Evolutionary conservation across 768 basidiomycete genomes (phyloP).

Genomic region (Flagelloscypha sp.): DNA sequence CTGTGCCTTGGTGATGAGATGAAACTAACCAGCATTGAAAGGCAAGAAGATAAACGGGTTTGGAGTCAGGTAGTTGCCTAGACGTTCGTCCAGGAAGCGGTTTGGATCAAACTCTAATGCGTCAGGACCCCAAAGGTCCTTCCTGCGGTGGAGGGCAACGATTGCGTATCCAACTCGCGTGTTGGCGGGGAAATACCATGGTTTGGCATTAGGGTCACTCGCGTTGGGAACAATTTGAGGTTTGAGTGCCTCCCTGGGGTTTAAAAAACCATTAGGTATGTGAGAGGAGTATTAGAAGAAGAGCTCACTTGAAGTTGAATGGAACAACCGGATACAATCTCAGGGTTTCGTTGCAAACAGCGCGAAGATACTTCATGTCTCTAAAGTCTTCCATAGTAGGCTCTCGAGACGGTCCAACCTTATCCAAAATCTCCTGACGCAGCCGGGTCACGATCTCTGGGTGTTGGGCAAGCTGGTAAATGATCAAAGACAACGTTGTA

Average conservation of each 20-base stretch:
- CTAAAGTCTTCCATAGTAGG: conserved; percentile 50
- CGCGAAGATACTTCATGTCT: conserved; percentile 56
- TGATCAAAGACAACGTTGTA: conserved; percentile 23
- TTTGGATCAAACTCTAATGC: conserved; percentile 59
- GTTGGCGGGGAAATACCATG: conserved; percentile 44
- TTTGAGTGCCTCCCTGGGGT: not conserved
- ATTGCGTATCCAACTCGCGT: conserved; percentile 39
- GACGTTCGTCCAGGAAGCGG: conserved; percentile 54
- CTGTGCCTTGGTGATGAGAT: conserved; percentile 40
- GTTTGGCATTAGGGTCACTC: conserved; percentile 33
- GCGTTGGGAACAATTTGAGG: too few relatives aligned
- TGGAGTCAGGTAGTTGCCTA: conserved; percentile 44
- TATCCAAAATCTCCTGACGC: conserved; percentile 46
- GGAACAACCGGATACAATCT: conserved; percentile 50
- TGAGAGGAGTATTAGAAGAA: not conserved
- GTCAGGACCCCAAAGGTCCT: conserved; percentile 42
- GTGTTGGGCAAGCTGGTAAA: conserved; percentile 44
- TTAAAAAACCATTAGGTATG: not conserved
- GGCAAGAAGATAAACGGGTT: conserved; percentile 51
- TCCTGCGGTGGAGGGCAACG: conserved; percentile 43
- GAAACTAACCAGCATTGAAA: conserved; percentile 34
- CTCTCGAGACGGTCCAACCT: conserved; percentile 38
- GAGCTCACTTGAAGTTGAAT: conserved; percentile 24
- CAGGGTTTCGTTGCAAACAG: conserved; percentile 58
- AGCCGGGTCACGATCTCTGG: conserved; percentile 38